Evolutionary conservation across 192 early-diverging fungal genomes (phyloP).

Genomic region (Haplosporangium gracile): DNA sequence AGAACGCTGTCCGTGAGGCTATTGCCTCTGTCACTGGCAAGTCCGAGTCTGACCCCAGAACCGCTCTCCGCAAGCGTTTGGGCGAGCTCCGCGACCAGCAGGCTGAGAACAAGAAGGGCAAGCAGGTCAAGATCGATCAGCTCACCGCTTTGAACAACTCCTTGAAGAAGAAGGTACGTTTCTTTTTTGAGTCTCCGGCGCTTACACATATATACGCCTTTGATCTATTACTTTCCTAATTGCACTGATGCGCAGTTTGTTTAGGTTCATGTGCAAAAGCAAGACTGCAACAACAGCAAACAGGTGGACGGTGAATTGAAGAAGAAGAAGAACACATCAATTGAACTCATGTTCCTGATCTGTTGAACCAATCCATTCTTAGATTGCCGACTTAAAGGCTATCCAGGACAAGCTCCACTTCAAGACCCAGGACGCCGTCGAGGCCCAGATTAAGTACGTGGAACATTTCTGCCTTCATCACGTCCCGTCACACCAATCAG

Average conservation of each 20-base stretch:
- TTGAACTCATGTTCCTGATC: background rate
- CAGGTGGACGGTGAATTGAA: background rate
- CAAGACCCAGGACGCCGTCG: constrained; percentile 87
- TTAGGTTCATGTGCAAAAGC: background rate
- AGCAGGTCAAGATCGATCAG: constrained; percentile 79
- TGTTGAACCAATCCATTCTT: background rate
- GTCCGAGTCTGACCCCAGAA: constrained; percentile 48
- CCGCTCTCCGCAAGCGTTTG: constrained; percentile 66
- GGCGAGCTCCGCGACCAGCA: constrained; percentile 81
- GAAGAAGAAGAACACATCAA: background rate
- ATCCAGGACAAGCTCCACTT: constrained; percentile 83
- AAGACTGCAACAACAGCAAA: background rate
- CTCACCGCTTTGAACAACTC: constrained; percentile 78
- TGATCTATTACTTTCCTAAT: background rate
- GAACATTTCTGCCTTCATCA: background rate
- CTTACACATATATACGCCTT: background rate
- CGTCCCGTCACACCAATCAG: background rate
- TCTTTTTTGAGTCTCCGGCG: background rate
- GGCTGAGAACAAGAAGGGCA: constrained; percentile 74
- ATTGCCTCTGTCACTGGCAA: constrained; percentile 43
- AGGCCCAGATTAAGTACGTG: constrained; percentile 76
- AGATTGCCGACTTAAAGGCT: constrained; percentile 80
- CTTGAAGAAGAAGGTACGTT: constrained; percentile 82
- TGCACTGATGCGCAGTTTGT: background rate
- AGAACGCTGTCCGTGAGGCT: constrained; percentile 55